Evolutionary conservation across 1,284 basidiomycete species (phyloP).

Genomic region (Trichosporon inkin): DNA sequence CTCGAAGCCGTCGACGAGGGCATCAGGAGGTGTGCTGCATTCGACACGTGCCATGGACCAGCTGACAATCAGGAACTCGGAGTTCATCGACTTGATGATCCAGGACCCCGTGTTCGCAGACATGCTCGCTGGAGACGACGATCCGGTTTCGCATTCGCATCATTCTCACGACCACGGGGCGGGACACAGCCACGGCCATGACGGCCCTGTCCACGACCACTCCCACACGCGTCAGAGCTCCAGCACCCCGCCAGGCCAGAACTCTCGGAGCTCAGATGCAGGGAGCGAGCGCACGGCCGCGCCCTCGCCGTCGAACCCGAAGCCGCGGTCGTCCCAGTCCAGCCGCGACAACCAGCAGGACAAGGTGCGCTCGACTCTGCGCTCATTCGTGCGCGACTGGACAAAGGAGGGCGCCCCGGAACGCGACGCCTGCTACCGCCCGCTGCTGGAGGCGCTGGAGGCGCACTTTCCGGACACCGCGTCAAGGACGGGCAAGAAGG

Average conservation of each 20-base stretch:
- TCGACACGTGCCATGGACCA: no score
- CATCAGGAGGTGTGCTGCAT: conserved; percentile 48
- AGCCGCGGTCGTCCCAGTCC: conserved; percentile 17
- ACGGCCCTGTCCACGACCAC: conserved; percentile 4
- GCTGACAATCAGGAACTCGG: conserved; percentile 39
- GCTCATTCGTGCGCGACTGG: conserved; percentile 90
- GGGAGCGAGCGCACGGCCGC: conserved; percentile 16
- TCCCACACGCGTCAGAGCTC: not conserved
- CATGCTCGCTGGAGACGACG: conserved; percentile 30
- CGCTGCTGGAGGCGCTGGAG: conserved; percentile 70
- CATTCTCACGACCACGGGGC: conserved; percentile 25
- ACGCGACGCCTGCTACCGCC: conserved; percentile 69
- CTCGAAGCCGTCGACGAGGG: conserved; percentile 51
- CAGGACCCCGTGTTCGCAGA: conserved; percentile 46
- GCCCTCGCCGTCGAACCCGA: conserved; percentile 13
- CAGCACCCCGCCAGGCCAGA: no score
- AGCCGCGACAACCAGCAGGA: conserved; percentile 50
- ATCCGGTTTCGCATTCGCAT: conserved; percentile 1
- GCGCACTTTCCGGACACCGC: conserved; percentile 58
- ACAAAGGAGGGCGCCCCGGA: conserved; percentile 71
- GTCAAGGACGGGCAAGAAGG: conserved; percentile 48
- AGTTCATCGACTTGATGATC: conserved; percentile 50
- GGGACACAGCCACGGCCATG: conserved; percentile 19
- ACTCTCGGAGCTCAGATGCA: not conserved
- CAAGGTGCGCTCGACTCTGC: conserved; percentile 80